phyloP scores from a whole-genome alignment of 345 rosid species.

The Camelina laxa region DNA sequence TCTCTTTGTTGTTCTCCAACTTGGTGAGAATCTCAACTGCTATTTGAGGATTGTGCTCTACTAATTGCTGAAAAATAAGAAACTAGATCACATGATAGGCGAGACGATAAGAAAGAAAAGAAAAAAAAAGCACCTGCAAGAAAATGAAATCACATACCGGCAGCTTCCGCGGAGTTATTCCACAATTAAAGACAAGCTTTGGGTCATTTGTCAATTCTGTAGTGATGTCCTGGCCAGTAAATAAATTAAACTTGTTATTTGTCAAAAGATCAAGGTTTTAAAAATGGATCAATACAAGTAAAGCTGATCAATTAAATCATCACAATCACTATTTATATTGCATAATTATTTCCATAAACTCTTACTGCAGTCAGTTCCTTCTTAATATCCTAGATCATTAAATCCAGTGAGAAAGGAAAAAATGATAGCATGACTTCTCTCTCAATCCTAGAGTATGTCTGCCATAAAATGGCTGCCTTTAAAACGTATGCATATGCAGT shows the following conservation, averaged over 20 bases:
- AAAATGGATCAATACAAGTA: slow-evolving; percentile 20
- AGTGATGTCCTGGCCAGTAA: slow-evolving; percentile 65
- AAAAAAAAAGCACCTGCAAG: slow-evolving; percentile 6
- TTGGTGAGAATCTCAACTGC: slow-evolving; percentile 93
- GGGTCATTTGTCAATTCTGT: slow-evolving; percentile 79
- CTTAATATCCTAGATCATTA: slow-evolving; percentile 12
- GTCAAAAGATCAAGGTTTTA: slow-evolving; percentile 27
- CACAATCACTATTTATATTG: slow-evolving; percentile 18
- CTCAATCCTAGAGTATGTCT: slow-evolving; percentile 15
- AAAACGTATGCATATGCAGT: slow-evolving; percentile 17
- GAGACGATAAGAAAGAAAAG: slow-evolving; percentile 12
- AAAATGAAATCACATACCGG: slow-evolving; percentile 63
- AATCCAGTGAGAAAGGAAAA: slow-evolving; percentile 2
- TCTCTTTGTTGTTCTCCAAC: slow-evolving; percentile 86
- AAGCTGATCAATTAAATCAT: slow-evolving; percentile 10
- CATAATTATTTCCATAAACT: slow-evolving; percentile 14
- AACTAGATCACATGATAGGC: slow-evolving; percentile 33
- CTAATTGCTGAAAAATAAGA: slow-evolving; percentile 74
- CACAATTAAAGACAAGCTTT: slow-evolving; percentile 92
- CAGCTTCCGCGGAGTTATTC: slow-evolving; percentile 86
- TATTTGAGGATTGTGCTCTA: slow-evolving; percentile 91
- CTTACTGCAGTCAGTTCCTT: slow-evolving; percentile 3
- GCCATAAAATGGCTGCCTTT: slow-evolving; percentile 7
- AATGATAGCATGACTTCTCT: slow-evolving; percentile 17
- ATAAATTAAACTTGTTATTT: slow-evolving; percentile 31